Conservation (phyloP, 1,139 yeast species). For the Debaryomyces udenii region DNA sequence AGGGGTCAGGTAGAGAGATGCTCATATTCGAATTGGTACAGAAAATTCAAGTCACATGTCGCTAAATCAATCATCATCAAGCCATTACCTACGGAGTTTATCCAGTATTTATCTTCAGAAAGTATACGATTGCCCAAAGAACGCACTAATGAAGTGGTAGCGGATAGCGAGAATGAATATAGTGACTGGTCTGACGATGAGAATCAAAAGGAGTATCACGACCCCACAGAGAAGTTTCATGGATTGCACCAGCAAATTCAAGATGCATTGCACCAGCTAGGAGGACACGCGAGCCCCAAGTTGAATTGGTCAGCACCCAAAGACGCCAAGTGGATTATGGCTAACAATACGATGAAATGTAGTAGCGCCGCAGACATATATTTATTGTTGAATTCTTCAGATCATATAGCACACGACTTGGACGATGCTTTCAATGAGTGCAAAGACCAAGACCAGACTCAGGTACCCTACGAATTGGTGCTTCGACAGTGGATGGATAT, state of each 20-base stretch:
- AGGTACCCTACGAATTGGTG: slow-evolving; percentile 59
- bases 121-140: slow-evolving; percentile 70
- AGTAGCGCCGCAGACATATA: slow-evolving; percentile 72
- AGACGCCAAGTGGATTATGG: slow-evolving; percentile 90
- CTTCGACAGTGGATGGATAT: slow-evolving; percentile 77
- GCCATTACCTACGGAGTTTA: slow-evolving; percentile 68
- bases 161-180: slow-evolving; percentile 62
- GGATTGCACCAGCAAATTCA: slow-evolving; percentile 60
- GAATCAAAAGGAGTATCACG: slow-evolving; percentile 16
- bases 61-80: slow-evolving; percentile 58
- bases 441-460: slow-evolving; percentile 21
- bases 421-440: slow-evolving; percentile 65
- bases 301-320: slow-evolving; percentile 97
- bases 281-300: slow-evolving; percentile 77
- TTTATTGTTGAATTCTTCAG: slow-evolving; percentile 79
- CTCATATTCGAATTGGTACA: slow-evolving; percentile 74
- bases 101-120: slow-evolving; percentile 73
- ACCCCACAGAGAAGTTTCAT: slow-evolving; percentile 55
- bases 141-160: slow-evolving; percentile 36
- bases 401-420: slow-evolving; percentile 83
- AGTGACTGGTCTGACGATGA: slow-evolving; percentile 64
- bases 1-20: slow-evolving; percentile 63
- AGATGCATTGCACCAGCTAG: slow-evolving; percentile 39
- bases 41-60: slow-evolving; percentile 50
- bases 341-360: slow-evolving; percentile 77